Conservation (phyloP, 169 alveolate species). For the Miamiensis avidus region DNA sequence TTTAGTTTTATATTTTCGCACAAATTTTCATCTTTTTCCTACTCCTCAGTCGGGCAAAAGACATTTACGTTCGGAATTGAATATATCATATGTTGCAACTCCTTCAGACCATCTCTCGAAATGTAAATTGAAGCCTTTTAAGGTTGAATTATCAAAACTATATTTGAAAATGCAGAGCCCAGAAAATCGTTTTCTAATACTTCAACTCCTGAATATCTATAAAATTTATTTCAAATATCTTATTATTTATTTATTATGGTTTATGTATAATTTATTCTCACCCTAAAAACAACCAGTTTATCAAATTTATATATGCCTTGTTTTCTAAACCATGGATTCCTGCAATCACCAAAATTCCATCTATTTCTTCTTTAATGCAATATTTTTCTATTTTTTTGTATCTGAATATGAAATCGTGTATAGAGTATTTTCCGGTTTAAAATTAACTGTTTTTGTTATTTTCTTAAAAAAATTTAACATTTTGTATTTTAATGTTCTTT, state of each 20-base stretch:
- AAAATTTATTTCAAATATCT: background rate
- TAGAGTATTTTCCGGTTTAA: constrained; percentile 6
- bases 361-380: constrained; percentile 8
- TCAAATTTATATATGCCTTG: background rate
- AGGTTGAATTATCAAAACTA: constrained; percentile 2
- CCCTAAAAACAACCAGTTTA: constrained; percentile 26
- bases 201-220: constrained; percentile 17
- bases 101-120: background rate
- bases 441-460: background rate
- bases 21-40: constrained; percentile 8
- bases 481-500: too few relatives aligned
- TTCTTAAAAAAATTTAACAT: too few relatives aligned
- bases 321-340: constrained; percentile 26
- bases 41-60: constrained; percentile 9
- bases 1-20: constrained; percentile 7
- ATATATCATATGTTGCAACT: constrained; percentile 3
- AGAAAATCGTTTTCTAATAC: constrained; percentile 20
- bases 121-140: background rate
- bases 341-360: constrained; percentile 2
- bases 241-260: too few relatives aligned
- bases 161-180: background rate
- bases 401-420: constrained; percentile 15
- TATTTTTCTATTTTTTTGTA: constrained; percentile 12
- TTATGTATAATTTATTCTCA: background rate
- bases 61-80: constrained; percentile 23